Evolutionary conservation across 345 rosid species (phyloP), one percentile per base, ranked within the genome.

Genomic region (Corchorus olitorius): DNA sequence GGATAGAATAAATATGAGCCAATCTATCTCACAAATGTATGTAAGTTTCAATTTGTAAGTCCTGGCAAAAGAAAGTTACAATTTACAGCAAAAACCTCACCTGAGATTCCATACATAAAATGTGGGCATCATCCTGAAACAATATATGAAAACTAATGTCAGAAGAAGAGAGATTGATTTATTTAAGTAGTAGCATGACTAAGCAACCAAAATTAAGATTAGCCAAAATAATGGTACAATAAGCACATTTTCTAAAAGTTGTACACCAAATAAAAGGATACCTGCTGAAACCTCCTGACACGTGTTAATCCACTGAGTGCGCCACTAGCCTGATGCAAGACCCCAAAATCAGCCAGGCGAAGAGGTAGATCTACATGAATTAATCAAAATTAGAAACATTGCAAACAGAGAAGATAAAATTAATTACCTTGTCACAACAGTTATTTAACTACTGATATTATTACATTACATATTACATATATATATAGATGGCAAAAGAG

Each of bases 281-380:
- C 99, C 98, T 97, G 99, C 85, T 94, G 97, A 87, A 97, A 94
- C 82, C 99, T 93, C 81, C 98, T 88, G 69, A 92, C 97, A 72
- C 97, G 97, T 76, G 96, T 94, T 85, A 97, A 84, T 75, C 99
- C 97, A 75, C 91, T 90, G 75, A 97, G 97, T 46, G 96, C 98
- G 78, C 97, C 99, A 86, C 98, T 92, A 74, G 99, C 97, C 85
- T 94, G 97, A 83, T 94, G 98, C 85, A 97, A 81, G 72, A 89
- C 98, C 56, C 99, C 99, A 82, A 92, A 97, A 87, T 97, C 98
- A 74, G 99, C 99, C 79, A 91, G 48, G 70, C 98, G 86, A 75
- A 97, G 86, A 79, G 98, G 99, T 81, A 97, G 91, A 76, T 94
- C 99, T 97, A 85, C 81, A 80, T 41, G 41, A 76, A 56, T 79